Evolutionary conservation across 1,284 basidiomycete genomes (phyloP).

Genomic region (Takashimella tepidaria): DNA sequence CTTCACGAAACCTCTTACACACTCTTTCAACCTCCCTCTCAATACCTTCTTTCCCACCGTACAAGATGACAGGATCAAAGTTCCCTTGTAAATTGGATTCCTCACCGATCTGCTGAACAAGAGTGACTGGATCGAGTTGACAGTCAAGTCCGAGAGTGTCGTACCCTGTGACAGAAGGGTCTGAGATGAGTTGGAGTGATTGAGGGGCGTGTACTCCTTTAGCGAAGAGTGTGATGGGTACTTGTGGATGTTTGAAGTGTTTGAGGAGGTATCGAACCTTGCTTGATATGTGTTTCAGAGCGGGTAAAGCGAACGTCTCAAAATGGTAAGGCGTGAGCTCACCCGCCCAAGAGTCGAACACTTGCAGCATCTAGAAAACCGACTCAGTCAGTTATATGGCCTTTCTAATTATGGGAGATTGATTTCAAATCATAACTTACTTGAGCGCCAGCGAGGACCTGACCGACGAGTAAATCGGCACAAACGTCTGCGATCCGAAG

Average conservation of each 20-base stretch:
- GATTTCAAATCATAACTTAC: conserved; percentile 50
- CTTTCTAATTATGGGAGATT: neutral
- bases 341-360: conserved; percentile 93
- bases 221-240: conserved; percentile 84
- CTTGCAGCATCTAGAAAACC: conserved; percentile 69
- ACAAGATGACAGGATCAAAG: conserved; percentile 82
- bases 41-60: conserved; percentile 82
- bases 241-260: conserved; percentile 55
- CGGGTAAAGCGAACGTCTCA: conserved; percentile 53
- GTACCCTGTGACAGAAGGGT: conserved; percentile 59
- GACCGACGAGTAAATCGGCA: conserved; percentile 79
- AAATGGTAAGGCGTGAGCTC: conserved; percentile 86
- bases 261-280: conserved; percentile 60
- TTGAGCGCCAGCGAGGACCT: conserved; percentile 89
- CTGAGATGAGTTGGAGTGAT: conserved; percentile 29
- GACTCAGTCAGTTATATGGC: too few species aligned
- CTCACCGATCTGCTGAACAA: conserved; percentile 56
- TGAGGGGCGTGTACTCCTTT: conserved; percentile 74
- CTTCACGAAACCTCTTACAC: conserved; percentile 65
- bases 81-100: conserved; percentile 78
- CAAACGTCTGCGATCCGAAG: conserved; percentile 74
- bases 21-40: conserved; percentile 80
- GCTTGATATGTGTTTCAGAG: conserved; percentile 47
- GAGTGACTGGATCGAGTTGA: conserved; percentile 69
- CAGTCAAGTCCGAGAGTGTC: conserved; percentile 86